phyloP scores from a whole-genome alignment of 2,329 filamentous ascomycete genomes.

The Calonectria pauciramosa region DNA sequence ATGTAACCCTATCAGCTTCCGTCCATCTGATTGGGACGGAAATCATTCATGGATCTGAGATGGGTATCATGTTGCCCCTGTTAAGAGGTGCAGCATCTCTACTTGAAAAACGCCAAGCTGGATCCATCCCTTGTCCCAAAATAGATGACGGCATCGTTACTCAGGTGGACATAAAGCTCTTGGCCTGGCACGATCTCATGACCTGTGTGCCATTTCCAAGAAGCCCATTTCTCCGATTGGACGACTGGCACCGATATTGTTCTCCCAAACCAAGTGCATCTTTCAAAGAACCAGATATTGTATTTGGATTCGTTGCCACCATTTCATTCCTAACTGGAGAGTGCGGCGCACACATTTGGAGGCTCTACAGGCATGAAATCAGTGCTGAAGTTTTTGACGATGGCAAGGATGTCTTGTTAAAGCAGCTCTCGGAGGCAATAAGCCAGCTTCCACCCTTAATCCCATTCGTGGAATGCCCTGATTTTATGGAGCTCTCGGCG shows the following conservation, averaged over 20 bases:
- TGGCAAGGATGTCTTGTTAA: not conserved
- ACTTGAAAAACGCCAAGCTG: not conserved
- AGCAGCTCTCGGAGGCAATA: not conserved
- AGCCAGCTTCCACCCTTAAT: not conserved
- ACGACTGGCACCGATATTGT: not conserved
- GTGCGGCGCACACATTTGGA: not conserved
- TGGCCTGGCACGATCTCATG: slow-evolving; percentile 9
- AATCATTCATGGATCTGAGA: not conserved
- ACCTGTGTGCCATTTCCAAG: slow-evolving; percentile 1
- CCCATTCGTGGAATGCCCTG: not conserved
- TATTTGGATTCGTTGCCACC: not conserved
- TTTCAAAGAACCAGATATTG: not conserved
- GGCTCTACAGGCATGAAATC: not conserved
- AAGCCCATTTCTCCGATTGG: not conserved
- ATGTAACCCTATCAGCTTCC: not conserved
- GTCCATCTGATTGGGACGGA: not conserved
- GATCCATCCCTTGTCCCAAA: not conserved
- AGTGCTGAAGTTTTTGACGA: not conserved
- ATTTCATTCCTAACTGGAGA: not conserved
- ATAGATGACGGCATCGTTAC: not conserved
- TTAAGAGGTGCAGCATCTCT: not conserved
- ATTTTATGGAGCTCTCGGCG: not conserved
- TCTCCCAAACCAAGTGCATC: not conserved
- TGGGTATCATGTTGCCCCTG: not conserved
- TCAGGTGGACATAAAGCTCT: not conserved